phyloP scores from a whole-genome alignment of 2,329 filamentous ascomycete genomes.

The Claviceps maximensis region DNA sequence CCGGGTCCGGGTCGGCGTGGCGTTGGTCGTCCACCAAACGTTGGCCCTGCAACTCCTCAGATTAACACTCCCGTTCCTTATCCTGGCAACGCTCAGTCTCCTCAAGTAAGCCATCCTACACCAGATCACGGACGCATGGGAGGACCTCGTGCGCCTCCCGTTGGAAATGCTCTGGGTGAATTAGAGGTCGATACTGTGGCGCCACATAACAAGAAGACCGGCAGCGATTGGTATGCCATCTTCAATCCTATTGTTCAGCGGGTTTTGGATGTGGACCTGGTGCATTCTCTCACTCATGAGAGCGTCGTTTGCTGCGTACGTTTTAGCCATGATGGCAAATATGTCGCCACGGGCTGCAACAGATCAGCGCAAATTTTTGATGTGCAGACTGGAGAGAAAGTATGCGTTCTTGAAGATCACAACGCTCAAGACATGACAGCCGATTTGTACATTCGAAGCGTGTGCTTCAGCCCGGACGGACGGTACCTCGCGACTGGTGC shows the following conservation, averaged over 20 bases:
- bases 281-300: constrained; percentile 85
- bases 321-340: constrained; percentile 92
- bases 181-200: constrained; percentile 78
- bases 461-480: constrained; percentile 96
- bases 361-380: constrained; percentile 99
- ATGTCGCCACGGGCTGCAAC: constrained; percentile 93
- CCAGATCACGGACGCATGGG: constrained; percentile 47
- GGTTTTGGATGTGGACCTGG: constrained; percentile 80
- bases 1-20: constrained; percentile 71
- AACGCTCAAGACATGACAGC: constrained; percentile 66
- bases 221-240: constrained; percentile 87
- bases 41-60: constrained; percentile 75
- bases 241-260: constrained; percentile 90
- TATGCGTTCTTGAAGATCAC: constrained; percentile 83
- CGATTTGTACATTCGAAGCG: constrained; percentile 92
- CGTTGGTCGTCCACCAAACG: constrained; percentile 50
- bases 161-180: constrained; percentile 61
- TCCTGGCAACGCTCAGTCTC: constrained; percentile 68
- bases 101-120: constrained; percentile 77
- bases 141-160: constrained; percentile 34
- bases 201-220: constrained; percentile 75
- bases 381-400: constrained; percentile 71
- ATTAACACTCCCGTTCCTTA: constrained; percentile 82
- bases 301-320: constrained; percentile 97
- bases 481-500: constrained; percentile 89